Base-by-base conservation (phyloP, 768 basidiomycete genomes). In the Lactifluus piperatus region DNA sequence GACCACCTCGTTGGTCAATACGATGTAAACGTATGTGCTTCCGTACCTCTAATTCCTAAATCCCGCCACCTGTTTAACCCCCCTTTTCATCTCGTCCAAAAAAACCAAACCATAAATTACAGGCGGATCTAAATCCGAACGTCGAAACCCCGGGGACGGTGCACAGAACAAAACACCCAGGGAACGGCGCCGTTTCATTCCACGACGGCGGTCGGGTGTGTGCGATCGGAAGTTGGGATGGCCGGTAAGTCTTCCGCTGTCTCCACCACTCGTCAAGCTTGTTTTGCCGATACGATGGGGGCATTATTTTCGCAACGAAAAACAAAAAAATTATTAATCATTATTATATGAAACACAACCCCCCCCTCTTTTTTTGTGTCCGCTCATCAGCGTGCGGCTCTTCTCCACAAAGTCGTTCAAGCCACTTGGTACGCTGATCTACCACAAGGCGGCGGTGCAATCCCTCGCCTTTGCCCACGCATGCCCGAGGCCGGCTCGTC, bases 171-270 rank as follows among this genome's bases (percentile, higher is more conserved):
- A 92, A 86, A 66, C 77, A 90, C 62, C 82, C 90, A 0, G 93
- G 94, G 3, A 93, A 93, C 67, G 79, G 80, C 0, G 79, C 82
- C 7, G 71, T 97, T n/a, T 80, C 85, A 3, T 82, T 97, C 13
- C 82, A 84, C 5, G 77, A 81, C 36, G 85, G 89, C 63, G 91
- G 85, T 0, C 79, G 80, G 22, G 81, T 97, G 0, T 87, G 93
- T 65, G 94, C 93, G 0, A 75, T 94, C 2, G 94, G 88, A 2
- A 92, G 94, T 0, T 97, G 95, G 95, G 94, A 98, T 62, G 94
- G 95, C 36, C 82, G 78, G 94, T 94, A 64, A 65, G 88, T 73
- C 3, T 47, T 16, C n/a, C n/a, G n/a, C n/a, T n/a, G n/a, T n/a
- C n/a, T n/a, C n/a, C n/a, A n/a, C n/a, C n/a, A n/a, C n/a, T n/a